Evolutionary conservation across 768 basidiomycete species (phyloP).

Genomic region (Galerina marginata): DNA sequence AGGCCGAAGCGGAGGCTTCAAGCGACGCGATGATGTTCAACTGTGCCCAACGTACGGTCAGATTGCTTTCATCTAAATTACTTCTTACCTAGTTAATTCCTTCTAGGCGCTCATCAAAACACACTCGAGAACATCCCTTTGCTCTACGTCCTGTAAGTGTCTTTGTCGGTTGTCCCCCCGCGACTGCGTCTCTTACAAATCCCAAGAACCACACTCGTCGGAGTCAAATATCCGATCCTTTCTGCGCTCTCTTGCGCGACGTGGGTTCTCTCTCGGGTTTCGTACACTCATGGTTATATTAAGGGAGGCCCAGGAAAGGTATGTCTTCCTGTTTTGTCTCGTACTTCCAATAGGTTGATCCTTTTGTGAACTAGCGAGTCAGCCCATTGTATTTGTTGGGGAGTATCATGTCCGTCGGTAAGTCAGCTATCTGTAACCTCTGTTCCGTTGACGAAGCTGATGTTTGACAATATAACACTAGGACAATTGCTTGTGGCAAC

Average conservation of each 20-base stretch:
- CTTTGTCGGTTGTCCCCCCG: not conserved
- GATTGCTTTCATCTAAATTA: not conserved
- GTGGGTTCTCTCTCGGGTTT: constrained; percentile 47
- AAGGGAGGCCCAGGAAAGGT: constrained; percentile 51
- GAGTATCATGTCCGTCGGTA: too few species aligned
- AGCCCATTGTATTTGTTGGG: too few species aligned
- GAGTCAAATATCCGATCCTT: constrained; percentile 45
- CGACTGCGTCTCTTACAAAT: not conserved
- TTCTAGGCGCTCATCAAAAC: constrained; percentile 73
- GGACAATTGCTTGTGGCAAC: too few species aligned
- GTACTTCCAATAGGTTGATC: too few species aligned
- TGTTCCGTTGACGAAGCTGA: too few species aligned
- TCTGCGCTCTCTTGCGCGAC: constrained; percentile 41
- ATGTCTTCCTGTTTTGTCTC: not conserved
- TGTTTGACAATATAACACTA: too few species aligned
- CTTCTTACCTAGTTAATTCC: not conserved
- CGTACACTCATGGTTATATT: constrained; percentile 51
- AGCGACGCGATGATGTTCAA: constrained; percentile 64
- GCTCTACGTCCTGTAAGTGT: constrained; percentile 46
- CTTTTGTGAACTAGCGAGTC: too few species aligned
- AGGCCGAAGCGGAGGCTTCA: constrained; percentile 56
- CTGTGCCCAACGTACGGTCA: constrained; percentile 66
- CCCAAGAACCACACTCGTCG: constrained; percentile 44
- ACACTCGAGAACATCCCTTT: constrained; percentile 58
- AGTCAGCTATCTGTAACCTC: too few species aligned